Base-by-base conservation (phyloP, 345 rosid species). In the Dipteronia sinensis region DNA sequence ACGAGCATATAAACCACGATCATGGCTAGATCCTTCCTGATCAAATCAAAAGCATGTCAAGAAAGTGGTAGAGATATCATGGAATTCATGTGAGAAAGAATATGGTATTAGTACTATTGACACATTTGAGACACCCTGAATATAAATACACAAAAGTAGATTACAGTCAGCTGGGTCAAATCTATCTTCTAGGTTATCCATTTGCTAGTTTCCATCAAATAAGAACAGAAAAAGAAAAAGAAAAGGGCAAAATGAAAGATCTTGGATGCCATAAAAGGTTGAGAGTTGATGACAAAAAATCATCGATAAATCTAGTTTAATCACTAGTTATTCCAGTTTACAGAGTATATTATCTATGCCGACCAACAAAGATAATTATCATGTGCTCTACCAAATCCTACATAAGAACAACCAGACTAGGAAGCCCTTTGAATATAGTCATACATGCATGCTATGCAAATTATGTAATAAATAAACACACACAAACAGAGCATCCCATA, bases 1-100 rank as follows among this genome's bases (percentile, higher is more conserved):
- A 44, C 96, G 97, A 82, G 96, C 91, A 88, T 90, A 90, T 79
- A 96, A 85, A 81, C 99, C 99, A 80, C 93, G 94, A 76, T 96
- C 99, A 81, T 96, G 92, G 81, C 84, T 84, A 76, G 99, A 90
- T 83, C 99, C 99, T 89, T 93, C 97, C 99, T 96, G 94, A 63
- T 77, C 70, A 83, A 80, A 80, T 74, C 29, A 64, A 78, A 69
- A 80, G 42, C 81, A 72, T 65, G 73, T 83, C 66, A 83, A 46
- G 62, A 23, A 76, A 38, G 66, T 69, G 75, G 67, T 56, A n/a
- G 40, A 65, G 23, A 44, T 65, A 79, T n/a, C 31, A 59, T 17
- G n/a, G 67, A 49, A 38, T 58, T 71, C 44, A 51, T 25, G 15
- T 40, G 58, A 58, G 62, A 79, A 47, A 51, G 38, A 73, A 70